phyloP scores from a whole-genome alignment of 2,329 filamentous ascomycete genomes.

The Xylaria arbuscula region DNA sequence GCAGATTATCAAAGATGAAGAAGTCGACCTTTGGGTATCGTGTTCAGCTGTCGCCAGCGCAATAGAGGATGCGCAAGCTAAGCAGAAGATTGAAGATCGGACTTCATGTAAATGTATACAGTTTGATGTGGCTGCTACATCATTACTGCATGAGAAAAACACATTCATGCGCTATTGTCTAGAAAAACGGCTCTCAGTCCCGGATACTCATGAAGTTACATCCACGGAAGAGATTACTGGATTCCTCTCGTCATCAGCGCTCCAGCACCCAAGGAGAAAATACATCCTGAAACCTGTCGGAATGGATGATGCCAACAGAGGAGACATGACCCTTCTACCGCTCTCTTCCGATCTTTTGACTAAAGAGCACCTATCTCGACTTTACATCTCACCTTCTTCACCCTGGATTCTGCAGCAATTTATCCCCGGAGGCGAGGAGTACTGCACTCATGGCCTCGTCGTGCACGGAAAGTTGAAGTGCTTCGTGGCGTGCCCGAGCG shows the following conservation, averaged over 20 bases:
- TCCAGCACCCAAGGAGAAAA: constrained; percentile 48
- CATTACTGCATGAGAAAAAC: constrained; percentile 71
- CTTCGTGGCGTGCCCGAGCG: constrained; percentile 74
- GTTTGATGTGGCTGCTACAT: constrained; percentile 66
- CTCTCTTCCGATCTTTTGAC: constrained; percentile 64
- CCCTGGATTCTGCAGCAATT: constrained; percentile 78
- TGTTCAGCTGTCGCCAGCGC: constrained; percentile 76
- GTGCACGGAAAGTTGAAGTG: constrained; percentile 72
- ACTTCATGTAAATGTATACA: constrained; percentile 72
- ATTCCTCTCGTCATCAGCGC: constrained; percentile 57
- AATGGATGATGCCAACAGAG: constrained; percentile 68
- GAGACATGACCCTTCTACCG: constrained; percentile 74
- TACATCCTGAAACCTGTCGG: constrained; percentile 76
- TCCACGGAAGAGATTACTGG: constrained; percentile 63
- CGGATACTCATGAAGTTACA: constrained; percentile 64
- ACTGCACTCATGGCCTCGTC: constrained; percentile 76
- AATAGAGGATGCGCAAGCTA: constrained; percentile 73
- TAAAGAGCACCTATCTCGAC: constrained; percentile 61
- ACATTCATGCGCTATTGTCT: constrained; percentile 70
- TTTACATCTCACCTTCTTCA: constrained; percentile 64
- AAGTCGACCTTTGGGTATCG: constrained; percentile 77
- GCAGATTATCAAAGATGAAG: constrained; percentile 68
- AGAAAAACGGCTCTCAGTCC: constrained; percentile 64
- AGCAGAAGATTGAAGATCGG: constrained; percentile 67
- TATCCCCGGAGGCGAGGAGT: constrained; percentile 69